Base-by-base conservation (phyloP, 441 rosid genomes). In the Eruca vesicaria region DNA sequence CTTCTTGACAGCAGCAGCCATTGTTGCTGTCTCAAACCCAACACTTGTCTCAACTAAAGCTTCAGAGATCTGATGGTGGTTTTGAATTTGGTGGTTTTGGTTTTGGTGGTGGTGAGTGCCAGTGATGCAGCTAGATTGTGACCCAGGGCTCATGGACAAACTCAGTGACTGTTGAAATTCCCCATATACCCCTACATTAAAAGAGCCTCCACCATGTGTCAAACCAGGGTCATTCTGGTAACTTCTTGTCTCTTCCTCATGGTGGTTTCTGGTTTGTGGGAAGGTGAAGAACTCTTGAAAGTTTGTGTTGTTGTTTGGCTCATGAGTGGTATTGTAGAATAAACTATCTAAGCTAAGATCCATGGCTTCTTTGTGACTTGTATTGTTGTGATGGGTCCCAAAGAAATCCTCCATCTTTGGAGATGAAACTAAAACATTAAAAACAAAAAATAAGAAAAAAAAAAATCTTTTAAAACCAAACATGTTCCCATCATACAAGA, bases 101-200 rank as follows among this genome's bases (percentile, higher is more conserved):
- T n/a, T 60, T 2, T 62, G 90, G 84, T 86, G 76, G 68, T 87
- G 91, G 64, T 83, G 89, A 65, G 96, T 80, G 72, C 80, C 94
- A 45, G 93, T 85, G 62, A 92, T 84, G 77, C 96, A 89, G 85
- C 98, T 93, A 15, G 97, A 92, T 77, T 92, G 97, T 7, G 99
- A 96, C 48, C 94, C 97, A 67, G 98, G 98, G 74, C 98, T 96
- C 99, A 93, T 96, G 16, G 99, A 93, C 84, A 96, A 85, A 83
- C 96, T 92, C 84, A 96, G 76, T 29, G 90, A 89, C 80, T 96
- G 97, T 74, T 93, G 97, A 70, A 92, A 84, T 73, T 93, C 96
- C 66, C 95, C 91, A 75, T 85, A 91, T 14, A 76, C 81, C 84
- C 87, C 82, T 64, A 88, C 81, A 75, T 85, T 76, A 18, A 88